These are phyloP conservation scores for Gymnopilus dilepis DNA, from an alignment of 768 basidiomycete species.

Conservation along the genomic window DNA sequence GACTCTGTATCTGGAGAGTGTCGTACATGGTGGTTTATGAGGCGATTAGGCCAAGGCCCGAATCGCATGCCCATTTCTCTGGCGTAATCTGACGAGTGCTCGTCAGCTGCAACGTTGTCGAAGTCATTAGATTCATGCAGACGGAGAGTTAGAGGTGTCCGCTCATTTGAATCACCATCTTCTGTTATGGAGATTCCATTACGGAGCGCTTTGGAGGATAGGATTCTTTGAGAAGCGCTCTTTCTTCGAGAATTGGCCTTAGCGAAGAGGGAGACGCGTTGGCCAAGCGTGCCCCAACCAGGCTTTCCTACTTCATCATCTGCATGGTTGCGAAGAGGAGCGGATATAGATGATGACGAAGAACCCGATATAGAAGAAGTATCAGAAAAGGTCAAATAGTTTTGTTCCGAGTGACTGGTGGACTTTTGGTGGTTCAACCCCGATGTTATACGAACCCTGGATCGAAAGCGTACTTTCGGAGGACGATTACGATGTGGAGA, in stretches of 20 bases:
- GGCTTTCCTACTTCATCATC: slow-evolving; percentile 51
- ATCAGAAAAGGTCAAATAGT: slow-evolving; percentile 31
- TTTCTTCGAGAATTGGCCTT: slow-evolving; percentile 28
- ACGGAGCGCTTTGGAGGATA: slow-evolving; percentile 18
- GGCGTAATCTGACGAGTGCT: slow-evolving; percentile 34
- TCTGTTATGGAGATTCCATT: slow-evolving; percentile 8
- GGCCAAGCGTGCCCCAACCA: slow-evolving; percentile 67
- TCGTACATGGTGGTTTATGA: slow-evolving; percentile 75
- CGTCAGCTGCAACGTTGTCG: slow-evolving; percentile 31
- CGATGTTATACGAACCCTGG: slow-evolving; percentile 79
- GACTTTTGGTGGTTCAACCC: slow-evolving; percentile 59
- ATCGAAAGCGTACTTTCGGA: slow-evolving; percentile 65
- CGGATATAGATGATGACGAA: slow-evolving; percentile 82
- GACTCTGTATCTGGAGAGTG: neutral
- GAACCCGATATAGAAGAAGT: slow-evolving; percentile 61
- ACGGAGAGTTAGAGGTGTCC: slow-evolving; percentile 24
- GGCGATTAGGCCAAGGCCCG: slow-evolving; percentile 70
- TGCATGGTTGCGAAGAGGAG: slow-evolving; percentile 66
- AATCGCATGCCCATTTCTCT: slow-evolving; percentile 61
- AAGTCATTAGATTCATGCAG: slow-evolving; percentile 13
- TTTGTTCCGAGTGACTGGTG: slow-evolving; percentile 23
- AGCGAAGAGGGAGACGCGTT: slow-evolving; percentile 51
- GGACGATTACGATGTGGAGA: slow-evolving; percentile 23
- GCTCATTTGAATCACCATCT: slow-evolving; percentile 22
- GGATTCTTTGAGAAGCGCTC: slow-evolving; percentile 21